Base-by-base conservation (phyloP, 2,329 filamentous ascomycete genomes). In the Verticillium albo-atrum region DNA sequence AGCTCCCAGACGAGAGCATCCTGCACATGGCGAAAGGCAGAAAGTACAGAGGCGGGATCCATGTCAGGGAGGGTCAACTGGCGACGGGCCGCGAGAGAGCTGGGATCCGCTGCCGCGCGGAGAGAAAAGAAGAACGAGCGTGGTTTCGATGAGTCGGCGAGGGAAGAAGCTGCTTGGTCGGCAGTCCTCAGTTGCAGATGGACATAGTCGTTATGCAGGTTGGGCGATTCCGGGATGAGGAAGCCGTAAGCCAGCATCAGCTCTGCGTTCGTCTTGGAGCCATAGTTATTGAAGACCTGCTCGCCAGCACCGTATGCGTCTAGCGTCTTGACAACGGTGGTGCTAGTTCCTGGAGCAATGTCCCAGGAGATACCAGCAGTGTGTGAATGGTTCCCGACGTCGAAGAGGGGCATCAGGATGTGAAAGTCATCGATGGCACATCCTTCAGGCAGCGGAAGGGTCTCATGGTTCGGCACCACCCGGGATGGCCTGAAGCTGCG, bases 221-320 rank as follows among this genome's bases (percentile, higher is more conserved):
- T 70, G 0, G 72, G 70, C 0, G 76, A 77, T 57, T 78, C 73
- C 1, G 80, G 78, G 0, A 88, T 68, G 62, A 83, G 77, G 67
- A 89, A 89, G 2, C 85, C 85, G 66, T 89, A 89, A 0, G 81
- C 85, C 2, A 89, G 74, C 1, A 89, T 77, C 26, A 89, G 75
- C 73, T 91, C 88, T 60, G 87, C 88, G 66, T 92, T 92, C 6
- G 88, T 90, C 72, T 91, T 90, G 67, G 77, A 71, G 30, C 89
- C 89, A 68, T 92, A 92, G 70, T 90, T 91, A 75, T 91, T 90
- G 67, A 80, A 87, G 26, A 86, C 71, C 64, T 86, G 83, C 30
- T 83, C 71, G 0, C 86, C 85, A 0, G 83, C 73, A 4, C 63
- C 55, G 65, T 87, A 81, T 1, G 65, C 61, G 87, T 74, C 9